These are phyloP conservation scores for Dactylellina haptotyla DNA, from an alignment of 2,329 filamentous ascomycete species.

Conservation along the genomic window DNA sequence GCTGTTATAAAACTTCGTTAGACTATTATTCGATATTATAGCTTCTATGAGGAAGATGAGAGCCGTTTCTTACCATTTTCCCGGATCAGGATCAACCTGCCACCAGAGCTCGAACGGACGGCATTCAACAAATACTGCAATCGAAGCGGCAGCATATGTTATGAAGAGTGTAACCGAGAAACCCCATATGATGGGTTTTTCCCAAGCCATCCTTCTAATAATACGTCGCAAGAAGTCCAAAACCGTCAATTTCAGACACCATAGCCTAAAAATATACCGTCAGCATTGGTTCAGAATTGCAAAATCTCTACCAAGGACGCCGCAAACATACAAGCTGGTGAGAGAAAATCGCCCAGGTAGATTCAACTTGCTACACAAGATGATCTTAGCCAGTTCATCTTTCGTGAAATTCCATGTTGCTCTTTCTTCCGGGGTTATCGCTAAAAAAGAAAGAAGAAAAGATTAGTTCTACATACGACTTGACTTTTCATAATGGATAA, in stretches of 20 bases:
- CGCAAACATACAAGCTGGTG: slow-evolving; percentile 14
- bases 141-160: slow-evolving; percentile 24
- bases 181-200: slow-evolving; percentile 30
- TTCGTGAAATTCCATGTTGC: slow-evolving; percentile 26
- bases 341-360: slow-evolving; percentile 27
- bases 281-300: not conserved
- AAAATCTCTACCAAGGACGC: not conserved
- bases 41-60: not conserved
- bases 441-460: not conserved
- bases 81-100: slow-evolving; percentile 38
- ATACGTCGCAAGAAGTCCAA: slow-evolving; percentile 38
- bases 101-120: slow-evolving; percentile 40
- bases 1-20: slow-evolving; percentile 2
- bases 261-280: slow-evolving; percentile 12
- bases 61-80: slow-evolving; percentile 25
- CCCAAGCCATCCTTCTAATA: slow-evolving; percentile 42
- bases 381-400: slow-evolving; percentile 25
- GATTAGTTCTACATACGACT: no score
- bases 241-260: slow-evolving; percentile 38
- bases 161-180: slow-evolving; percentile 23
- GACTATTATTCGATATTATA: not conserved
- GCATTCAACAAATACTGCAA: slow-evolving; percentile 37
- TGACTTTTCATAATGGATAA: not conserved
- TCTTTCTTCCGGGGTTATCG: slow-evolving; percentile 33
- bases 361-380: slow-evolving; percentile 36